Evolutionary conservation across 1,139 yeast species (phyloP), one percentile per base, ranked within the genome.

Genomic region (Wickerhamiella infanticola): DNA sequence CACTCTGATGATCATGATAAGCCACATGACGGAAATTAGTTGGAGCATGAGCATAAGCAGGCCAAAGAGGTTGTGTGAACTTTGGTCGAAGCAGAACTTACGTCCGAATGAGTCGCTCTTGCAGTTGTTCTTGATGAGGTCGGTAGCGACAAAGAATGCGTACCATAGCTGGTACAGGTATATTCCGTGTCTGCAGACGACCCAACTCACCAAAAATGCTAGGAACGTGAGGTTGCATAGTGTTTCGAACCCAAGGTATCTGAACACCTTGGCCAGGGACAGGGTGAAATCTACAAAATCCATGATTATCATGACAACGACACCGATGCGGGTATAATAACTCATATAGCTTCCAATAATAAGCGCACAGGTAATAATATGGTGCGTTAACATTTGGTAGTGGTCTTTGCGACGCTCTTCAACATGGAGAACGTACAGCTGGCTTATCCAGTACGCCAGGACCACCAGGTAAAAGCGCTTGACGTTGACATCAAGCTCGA

Each of bases 301-400:
- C 95, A 86, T 85, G 51, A 83, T 66, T 54, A 80, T 72, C 55
- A 84, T 65, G 43, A 86, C 79, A 41, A 80, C 73, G 62, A 84
- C 84, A 33, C 96, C 96, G 47, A 84, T 74, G 41, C 86, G 72
- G 37, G 79, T 76, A 61, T 76, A 81, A 63, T 81, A 78, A 58
- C 75, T 78, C 57, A 70, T 70, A 61, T 85, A 86, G 1, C 93
- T 80, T 1, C 93, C 93, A 24, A 73, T 63, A 40, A 82, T 72
- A 49, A 86, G 69, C 31, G 69, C 56, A 55, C 79, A 72, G 1
- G 96, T 86, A 47, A 86, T 79, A 46, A 86, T 77, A 63, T 86
- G 96, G 61, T 86, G 96, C 44, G 80, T 67, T 58, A 85, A 76
- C 96, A 86, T 86, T 62, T 85, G 95, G 55, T 65, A 63, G 61